Conservation (phyloP, 305 asterid genomes). For the Fraxinus paxiana region DNA sequence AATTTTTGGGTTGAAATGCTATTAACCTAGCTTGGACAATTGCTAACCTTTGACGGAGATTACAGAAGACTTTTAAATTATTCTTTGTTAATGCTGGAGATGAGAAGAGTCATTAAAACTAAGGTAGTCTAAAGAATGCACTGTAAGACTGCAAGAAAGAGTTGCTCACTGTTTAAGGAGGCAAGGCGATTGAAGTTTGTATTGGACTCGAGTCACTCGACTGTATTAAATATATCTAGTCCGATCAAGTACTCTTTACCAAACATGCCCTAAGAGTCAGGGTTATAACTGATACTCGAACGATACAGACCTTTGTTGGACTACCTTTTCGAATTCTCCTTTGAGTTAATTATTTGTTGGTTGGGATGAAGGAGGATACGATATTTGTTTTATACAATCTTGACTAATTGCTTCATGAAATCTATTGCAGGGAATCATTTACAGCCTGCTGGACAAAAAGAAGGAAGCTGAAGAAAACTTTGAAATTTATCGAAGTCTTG, state of each 20-base stretch:
- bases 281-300: background rate
- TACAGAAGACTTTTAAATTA: background rate
- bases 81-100: background rate
- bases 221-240: background rate
- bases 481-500: slow-evolving; percentile 69
- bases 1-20: background rate
- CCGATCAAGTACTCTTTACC: background rate
- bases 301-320: background rate
- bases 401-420: background rate
- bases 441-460: slow-evolving; percentile 64
- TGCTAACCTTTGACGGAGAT: background rate
- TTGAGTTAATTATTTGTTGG: background rate
- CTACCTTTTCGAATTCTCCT: background rate
- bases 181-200: background rate
- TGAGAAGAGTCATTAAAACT: background rate
- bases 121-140: background rate
- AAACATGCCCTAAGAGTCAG: background rate
- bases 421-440: slow-evolving; percentile 64
- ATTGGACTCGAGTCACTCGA: background rate
- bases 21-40: background rate
- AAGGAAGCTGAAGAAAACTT: slow-evolving; percentile 65
- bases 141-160: background rate
- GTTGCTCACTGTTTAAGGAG: background rate
- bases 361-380: background rate
- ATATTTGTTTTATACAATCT: background rate